A percentile compares a stretch with the other conserved stretches of the same genome.
Evolutionary conservation across 23 red algal species (phyloP).

Genomic region (Cyanidium caldarium): DNA sequence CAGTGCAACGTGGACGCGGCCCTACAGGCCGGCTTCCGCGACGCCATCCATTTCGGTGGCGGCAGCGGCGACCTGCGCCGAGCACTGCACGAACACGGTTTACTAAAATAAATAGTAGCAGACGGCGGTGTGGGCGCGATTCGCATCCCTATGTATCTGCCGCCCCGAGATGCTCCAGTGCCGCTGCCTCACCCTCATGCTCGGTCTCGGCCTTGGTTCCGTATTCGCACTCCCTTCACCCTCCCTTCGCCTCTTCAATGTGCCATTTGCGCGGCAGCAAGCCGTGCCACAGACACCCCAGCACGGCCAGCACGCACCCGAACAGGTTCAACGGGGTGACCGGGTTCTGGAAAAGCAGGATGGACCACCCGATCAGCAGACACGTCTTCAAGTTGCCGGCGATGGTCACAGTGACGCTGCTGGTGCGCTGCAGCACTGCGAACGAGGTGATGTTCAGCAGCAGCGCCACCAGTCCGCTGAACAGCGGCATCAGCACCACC

Average conservation of each 20-base stretch:
- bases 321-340: conserved; percentile 37
- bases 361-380: conserved; percentile 41
- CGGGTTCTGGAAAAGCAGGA: conserved; percentile 63
- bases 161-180: too few species aligned
- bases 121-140: too few species aligned
- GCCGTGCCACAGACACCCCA: conserved; percentile 59
- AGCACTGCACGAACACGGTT: neutral
- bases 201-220: too few species aligned
- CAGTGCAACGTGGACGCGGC: conserved; percentile 49
- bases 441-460: conserved; percentile 61
- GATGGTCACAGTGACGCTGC: conserved; percentile 60
- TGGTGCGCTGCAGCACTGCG: conserved; percentile 56
- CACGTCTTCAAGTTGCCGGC: conserved; percentile 78
- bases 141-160: too few species aligned
- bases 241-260: too few species aligned
- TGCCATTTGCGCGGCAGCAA: too few species aligned
- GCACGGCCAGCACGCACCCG: conserved; percentile 51
- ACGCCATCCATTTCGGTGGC: neutral
- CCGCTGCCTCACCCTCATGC: too few species aligned
- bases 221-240: too few species aligned
- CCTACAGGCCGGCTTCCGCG: conserved; percentile 27
- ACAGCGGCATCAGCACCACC: conserved; percentile 19
- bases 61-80: neutral
- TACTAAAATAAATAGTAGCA: too few species aligned
- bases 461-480: conserved; percentile 38